Evolutionary conservation across 2,329 filamentous ascomycete species (phyloP), one percentile per base, ranked within the genome.

Genomic region (Pseudocercospora musae): DNA sequence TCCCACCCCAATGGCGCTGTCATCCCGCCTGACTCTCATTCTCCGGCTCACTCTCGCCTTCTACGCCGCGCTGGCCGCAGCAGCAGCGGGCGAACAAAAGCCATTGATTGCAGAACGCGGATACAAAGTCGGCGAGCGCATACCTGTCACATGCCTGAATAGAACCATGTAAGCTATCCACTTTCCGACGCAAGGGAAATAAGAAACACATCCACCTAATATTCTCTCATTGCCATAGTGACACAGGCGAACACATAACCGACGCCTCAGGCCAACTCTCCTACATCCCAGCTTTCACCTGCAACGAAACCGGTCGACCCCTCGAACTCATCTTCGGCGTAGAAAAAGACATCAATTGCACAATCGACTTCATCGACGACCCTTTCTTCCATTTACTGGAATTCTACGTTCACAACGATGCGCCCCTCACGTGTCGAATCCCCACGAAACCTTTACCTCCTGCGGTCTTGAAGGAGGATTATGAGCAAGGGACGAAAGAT

Each of bases 331-430:
- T 86, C 76, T 98, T 96, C 80, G 93, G 93, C 75, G 79, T 90
- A 69, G 91, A 94, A 74, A 77, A 77, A 68, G 92, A 96, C 75
- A 78, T 91, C 69, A 94, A 94, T 80, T 95, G 91, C 81, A 95
- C 91, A 59, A 87, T 95, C 71, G 81, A 89, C 73, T 84, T 90
- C 78, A 83, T 94, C 71, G 83, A 85, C 71, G 91, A 94, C 75
- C 85, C 89, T 44, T 89, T 93, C 82, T 95, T 92, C 82, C 91
- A 95, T 78, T 85, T 94, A 57, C 88, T 94, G 80, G 91, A 98
- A 80, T 98, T 97, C 84, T 98, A 98, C 83, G 89, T 98, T 76
- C 95, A 98, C 83, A 92, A 90, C 80, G 95, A 99, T 78, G 93
- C 92, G 18, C 95, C 95, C 9, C 83, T 98, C 55, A 88, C 92